Percentiles rank a stretch among this genome's conserved stretches.
Conservation (phyloP, 2,329 filamentous ascomycete genomes). For the Pestalotiopsis sp. region DNA sequence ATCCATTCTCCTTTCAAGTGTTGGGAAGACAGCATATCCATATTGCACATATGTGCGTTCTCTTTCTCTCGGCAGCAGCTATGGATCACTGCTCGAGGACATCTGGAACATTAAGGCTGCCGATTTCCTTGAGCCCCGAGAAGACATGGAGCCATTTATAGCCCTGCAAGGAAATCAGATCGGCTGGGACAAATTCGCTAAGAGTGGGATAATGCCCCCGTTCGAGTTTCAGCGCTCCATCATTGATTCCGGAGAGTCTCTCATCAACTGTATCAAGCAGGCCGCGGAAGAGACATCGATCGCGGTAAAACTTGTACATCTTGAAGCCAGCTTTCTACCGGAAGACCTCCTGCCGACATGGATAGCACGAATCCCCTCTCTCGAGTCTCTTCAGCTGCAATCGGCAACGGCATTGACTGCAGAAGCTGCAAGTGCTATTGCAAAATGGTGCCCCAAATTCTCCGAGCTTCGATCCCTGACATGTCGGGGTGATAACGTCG, state of each 20-base stretch:
- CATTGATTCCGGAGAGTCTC: slow-evolving; percentile 55
- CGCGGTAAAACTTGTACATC: slow-evolving; percentile 55
- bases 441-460: slow-evolving; percentile 61
- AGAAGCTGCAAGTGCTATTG: slow-evolving; percentile 55
- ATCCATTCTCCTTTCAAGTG: slow-evolving; percentile 66
- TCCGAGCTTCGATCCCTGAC: slow-evolving; percentile 59
- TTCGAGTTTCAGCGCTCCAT: slow-evolving; percentile 39
- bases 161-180: slow-evolving; percentile 21
- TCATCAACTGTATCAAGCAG: slow-evolving; percentile 51
- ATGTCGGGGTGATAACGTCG: slow-evolving; percentile 46
- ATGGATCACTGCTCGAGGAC: slow-evolving; percentile 60
- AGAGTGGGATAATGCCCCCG: slow-evolving; percentile 16
- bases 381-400: slow-evolving; percentile 61
- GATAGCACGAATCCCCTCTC: slow-evolving; percentile 57
- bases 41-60: slow-evolving; percentile 70
- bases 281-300: slow-evolving; percentile 41
- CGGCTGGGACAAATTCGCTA: slow-evolving; percentile 18
- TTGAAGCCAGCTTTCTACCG: slow-evolving; percentile 54
- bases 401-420: slow-evolving; percentile 61
- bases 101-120: slow-evolving; percentile 30
- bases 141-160: slow-evolving; percentile 38
- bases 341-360: slow-evolving; percentile 55
- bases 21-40: slow-evolving; percentile 63
- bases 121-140: slow-evolving; percentile 38
- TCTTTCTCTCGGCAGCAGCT: slow-evolving; percentile 65